Base-by-base conservation (phyloP, 805 yeast genomes). In the Candida andamanensis region DNA sequence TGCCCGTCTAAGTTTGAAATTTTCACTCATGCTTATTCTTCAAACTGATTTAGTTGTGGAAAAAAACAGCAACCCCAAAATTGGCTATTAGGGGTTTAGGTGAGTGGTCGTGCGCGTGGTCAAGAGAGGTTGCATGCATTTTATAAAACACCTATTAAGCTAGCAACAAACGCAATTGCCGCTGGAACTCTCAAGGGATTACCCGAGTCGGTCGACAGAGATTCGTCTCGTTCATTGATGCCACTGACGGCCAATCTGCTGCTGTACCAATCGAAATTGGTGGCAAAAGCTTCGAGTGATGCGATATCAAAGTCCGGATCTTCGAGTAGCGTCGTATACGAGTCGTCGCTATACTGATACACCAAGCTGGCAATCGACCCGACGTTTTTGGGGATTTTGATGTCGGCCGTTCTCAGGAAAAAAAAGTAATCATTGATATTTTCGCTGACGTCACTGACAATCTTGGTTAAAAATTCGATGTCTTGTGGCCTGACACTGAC, bases 211-310 rank as follows among this genome's bases (percentile, higher is more conserved):
- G 18, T 15, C 6, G 30, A 29, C 6, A 26, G 16, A 6, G 24
- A 17, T 9, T 26, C 13, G n/a, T 16, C 17, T 8, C n/a, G 26
- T 17, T 18, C 19, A 19, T 35, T 30, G 8, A 40, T 26, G 12
- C 41, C 44, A 27, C 36, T 32, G 5, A 37, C 36, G 12, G 32
- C 23, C 8, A 41, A 25, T 26, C 45, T 35, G 10, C 23, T 26
- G 6, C 52, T 44, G 49, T 52, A 61, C 69, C 69, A 63, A 12
- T 65, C 67, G 36, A 63, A 50, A 16, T 46, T 40, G 10, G 65
- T 56, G 22, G 66, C 69, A 44, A 45, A 62, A 3, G 42, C 31
- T 38, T 46, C 52, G 35, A 63, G 46, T 20, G 36, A 40, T 16
- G 37, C 34, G 35, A 56, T 40, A 39, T 52, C 42, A 13, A 56